Base-by-base conservation (phyloP, 2,329 filamentous ascomycete species). In the Phyllosticta paracitricarpa region DNA sequence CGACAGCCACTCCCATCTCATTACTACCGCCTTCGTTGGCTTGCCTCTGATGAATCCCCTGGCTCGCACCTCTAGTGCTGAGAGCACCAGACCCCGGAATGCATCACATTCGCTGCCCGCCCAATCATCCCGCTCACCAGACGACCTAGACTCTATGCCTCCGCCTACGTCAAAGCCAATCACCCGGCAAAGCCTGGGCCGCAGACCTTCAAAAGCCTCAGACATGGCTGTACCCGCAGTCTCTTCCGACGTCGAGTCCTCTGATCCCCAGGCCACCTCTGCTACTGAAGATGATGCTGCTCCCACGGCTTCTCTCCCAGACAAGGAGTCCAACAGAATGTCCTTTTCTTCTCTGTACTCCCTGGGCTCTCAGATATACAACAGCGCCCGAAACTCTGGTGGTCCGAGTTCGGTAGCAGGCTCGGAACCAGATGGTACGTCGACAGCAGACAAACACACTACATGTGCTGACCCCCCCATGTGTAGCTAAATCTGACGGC, bases 341-440 rank as follows among this genome's bases (percentile, higher is more conserved):
- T 91, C 88, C 25, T 82, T 87, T 63, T 89, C 87, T 7, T 92
- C 89, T 0, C 76, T 89, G 57, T 88, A 88, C 69, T 90, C 88
- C 33, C 75, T 88, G 25, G 82, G 83, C 54, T 88, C 86, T 5
- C 82, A 79, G 59, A 81, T 78, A 22, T 75, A 73, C 65, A 73
- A 72, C 61, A 82, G 81, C 77, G 68, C 79, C 76, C 64, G 84
- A 81, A 73, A 68, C 67, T 71, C 68, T 75, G 83, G 73, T 73
- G 78, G 65, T 65, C 70, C 76, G 51, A 79, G 75, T 64, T 79
- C 78, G 5, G 63, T 76, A 14, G 70, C 73, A 48, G 76, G 73
- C 56, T 78, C 74, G n/a, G 78, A 80, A 63, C 68, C 71, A 33
- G 77, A 79, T 66, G 73, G 76, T 75, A 67, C 54, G 69, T 56